Percentiles rank a stretch among this genome's conserved stretches.
These are phyloP conservation scores for Tylopilus sp. DNA, from an alignment of 768 basidiomycete genomes.

Conservation along the genomic window DNA sequence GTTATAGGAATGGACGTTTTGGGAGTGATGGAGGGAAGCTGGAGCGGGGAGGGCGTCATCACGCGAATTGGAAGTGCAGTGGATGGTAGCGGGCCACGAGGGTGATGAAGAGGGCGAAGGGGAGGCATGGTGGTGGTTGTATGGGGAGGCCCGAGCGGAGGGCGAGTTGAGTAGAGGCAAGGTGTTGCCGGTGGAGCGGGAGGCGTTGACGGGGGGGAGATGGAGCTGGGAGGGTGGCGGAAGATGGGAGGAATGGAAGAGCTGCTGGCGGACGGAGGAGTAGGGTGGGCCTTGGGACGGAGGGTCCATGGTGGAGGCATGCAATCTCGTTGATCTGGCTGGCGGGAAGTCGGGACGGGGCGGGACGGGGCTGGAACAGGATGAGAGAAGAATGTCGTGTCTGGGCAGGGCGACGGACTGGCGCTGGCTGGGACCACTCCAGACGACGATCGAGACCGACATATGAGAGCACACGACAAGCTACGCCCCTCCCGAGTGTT, in stretches of 20 bases:
- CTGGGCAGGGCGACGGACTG: no score
- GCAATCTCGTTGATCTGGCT: constrained; percentile 4
- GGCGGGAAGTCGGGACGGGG: constrained; percentile 1
- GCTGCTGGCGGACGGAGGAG: constrained; percentile 29
- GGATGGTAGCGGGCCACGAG: constrained; percentile 27
- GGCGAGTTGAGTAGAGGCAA: constrained; percentile 38
- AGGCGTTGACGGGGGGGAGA: constrained; percentile 33
- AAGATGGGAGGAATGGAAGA: constrained; percentile 43
- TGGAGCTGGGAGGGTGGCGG: constrained; percentile 43
- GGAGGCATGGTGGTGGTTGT: constrained; percentile 27
- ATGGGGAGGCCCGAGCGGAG: constrained; percentile 25
- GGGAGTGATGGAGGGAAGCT: constrained; percentile 16
- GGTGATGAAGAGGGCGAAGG: constrained; percentile 25
- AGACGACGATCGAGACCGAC: no score
- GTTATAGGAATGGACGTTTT: constrained; percentile 18
- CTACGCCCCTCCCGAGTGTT: no score
- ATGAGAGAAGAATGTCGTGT: not conserved
- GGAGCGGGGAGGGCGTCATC: constrained; percentile 36
- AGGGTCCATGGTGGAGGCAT: constrained; percentile 19
- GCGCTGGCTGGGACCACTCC: constrained; percentile 12
- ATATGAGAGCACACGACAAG: no score
- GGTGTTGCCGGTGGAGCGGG: constrained; percentile 38
- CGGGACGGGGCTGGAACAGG: constrained; percentile 9
- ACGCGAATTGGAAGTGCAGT: constrained; percentile 40
- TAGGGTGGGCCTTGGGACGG: constrained; percentile 30